Conservation (phyloP, 345 rosid genomes). For the Acer campestre region DNA sequence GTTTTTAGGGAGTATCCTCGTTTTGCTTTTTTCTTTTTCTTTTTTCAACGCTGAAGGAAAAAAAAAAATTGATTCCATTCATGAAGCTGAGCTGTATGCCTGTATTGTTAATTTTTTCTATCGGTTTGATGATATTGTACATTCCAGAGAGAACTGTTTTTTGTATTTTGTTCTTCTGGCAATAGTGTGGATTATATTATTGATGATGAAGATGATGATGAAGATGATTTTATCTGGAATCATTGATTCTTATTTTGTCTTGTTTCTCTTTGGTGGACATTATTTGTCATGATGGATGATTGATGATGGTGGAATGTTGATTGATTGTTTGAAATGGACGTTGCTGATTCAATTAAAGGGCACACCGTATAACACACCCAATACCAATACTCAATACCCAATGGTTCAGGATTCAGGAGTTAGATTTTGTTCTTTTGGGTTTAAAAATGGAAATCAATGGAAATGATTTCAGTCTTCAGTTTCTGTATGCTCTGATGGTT, state of each 20-base stretch:
- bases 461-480: slow-evolving; percentile 17
- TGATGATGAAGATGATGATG: background rate
- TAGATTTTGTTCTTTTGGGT: background rate
- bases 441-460: slow-evolving; percentile 12
- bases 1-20: slow-evolving; percentile 67
- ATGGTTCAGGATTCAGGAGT: background rate
- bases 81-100: slow-evolving; percentile 33
- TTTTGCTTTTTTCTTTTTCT: slow-evolving; percentile 26
- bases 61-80: slow-evolving; percentile 27
- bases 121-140: slow-evolving; percentile 32
- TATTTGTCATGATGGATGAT: slow-evolving; percentile 3
- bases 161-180: background rate
- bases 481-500: slow-evolving; percentile 11
- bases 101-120: slow-evolving; percentile 9
- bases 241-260: slow-evolving; percentile 19
- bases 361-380: background rate
- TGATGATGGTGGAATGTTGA: slow-evolving; percentile 19
- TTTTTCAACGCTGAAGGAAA: background rate
- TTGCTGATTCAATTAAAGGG: background rate
- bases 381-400: background rate
- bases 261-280: background rate
- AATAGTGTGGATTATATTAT: slow-evolving; percentile 3
- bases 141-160: slow-evolving; percentile 16
- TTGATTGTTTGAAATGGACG: slow-evolving; percentile 18
- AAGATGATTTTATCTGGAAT: background rate